phyloP scores from a whole-genome alignment of 371 early-diverging fungal species.

The Coemansia sp. region DNA sequence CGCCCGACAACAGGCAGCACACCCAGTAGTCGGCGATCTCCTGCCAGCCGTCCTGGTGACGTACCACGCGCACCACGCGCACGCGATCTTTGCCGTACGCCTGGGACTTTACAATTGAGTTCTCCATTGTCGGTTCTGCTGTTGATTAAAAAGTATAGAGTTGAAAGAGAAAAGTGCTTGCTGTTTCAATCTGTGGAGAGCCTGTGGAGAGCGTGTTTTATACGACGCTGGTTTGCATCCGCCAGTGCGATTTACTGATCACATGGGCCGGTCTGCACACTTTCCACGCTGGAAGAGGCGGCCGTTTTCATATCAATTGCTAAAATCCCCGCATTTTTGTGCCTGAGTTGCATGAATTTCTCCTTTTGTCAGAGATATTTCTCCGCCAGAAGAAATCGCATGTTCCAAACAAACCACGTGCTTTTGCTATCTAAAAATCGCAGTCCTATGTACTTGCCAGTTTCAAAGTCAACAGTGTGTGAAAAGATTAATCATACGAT shows the following conservation, averaged over 20 bases:
- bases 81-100: slow-evolving; percentile 78
- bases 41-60: slow-evolving; percentile 60
- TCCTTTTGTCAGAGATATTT: neutral
- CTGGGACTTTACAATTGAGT: slow-evolving; percentile 58
- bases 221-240: neutral
- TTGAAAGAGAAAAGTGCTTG: neutral
- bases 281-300: neutral
- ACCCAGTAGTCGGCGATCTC: slow-evolving; percentile 77
- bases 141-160: neutral
- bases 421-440: neutral
- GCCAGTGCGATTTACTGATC: neutral
- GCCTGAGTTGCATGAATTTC: neutral
- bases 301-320: neutral
- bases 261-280: neutral
- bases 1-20: slow-evolving; percentile 71
- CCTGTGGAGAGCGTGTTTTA: no score
- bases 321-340: neutral
- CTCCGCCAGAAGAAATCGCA: no score
- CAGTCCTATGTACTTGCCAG: neutral
- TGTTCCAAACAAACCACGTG: no score
- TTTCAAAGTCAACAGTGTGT: no score
- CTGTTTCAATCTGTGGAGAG: neutral
- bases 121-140: slow-evolving; percentile 28
- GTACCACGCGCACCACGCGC: slow-evolving; percentile 74
- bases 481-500: slow-evolving; percentile 2